Base-by-base conservation (phyloP, 768 basidiomycete genomes). In the Grammothele lineata region DNA sequence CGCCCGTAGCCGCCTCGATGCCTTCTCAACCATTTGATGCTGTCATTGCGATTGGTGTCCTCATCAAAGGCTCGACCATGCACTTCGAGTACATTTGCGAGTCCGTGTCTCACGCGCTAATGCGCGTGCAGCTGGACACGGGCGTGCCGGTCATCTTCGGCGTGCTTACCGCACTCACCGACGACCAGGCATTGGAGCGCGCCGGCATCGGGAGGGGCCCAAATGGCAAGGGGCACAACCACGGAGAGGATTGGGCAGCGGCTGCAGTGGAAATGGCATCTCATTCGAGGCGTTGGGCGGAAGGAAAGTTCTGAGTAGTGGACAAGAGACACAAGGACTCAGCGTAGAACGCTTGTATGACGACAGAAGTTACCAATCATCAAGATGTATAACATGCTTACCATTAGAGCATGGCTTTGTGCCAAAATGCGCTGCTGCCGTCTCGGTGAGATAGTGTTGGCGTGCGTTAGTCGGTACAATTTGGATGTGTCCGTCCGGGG, bases 81-180 rank as follows among this genome's bases (percentile, higher is more conserved):
- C 96, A 99, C 71, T 99, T 98, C 66, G 96, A 99, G 66, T 99
- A 99, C 76, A 99, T 98, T 66, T 89, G 80, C 66, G 92, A 97
- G 59, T 81, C 83, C 51, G 94, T 97, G 49, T 83, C 92, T 34
- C 88, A 97, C 58, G 93, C 85, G 36, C 73, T 99, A 54, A 99
- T 98, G 96, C 80, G 79, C 59, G 81, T 97, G 18, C 92, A 95
- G 68, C 72, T 97, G 57, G 95, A 98, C 66, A 84, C 88, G 1
- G 92, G 92, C 14, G 81, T 89, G 19, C 96, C 96, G 0, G 89
- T 98, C 59, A 85, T 99, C 56, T 98, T 98, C 66, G 96, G 96
- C 34, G 92, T 99, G 22, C 70, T 99, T 62, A 99, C 94, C 17
- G 90, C 83, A 37, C 76, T 98, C 54, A 86, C 74, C 36, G 96